These are phyloP conservation scores for Goffeauzyma gilvescens DNA, from an alignment of 768 basidiomycete species.

Conservation along the genomic window DNA sequence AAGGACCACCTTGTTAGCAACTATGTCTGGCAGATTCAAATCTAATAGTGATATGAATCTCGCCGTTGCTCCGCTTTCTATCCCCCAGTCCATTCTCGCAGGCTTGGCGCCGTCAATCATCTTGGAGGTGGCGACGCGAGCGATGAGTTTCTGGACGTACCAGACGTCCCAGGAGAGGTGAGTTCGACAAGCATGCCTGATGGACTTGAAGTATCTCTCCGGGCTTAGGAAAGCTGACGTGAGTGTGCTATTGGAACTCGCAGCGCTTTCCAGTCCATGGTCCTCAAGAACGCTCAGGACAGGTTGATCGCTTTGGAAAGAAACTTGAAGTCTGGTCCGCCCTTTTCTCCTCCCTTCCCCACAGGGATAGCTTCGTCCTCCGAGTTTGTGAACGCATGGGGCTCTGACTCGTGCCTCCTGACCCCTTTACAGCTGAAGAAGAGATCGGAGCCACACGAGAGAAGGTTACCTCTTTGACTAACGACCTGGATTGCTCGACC, in stretches of 20 bases:
- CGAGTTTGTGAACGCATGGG: too few relatives aligned
- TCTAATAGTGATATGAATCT: too few relatives aligned
- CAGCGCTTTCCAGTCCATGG: constrained; percentile 12
- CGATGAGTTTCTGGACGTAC: constrained; percentile 21
- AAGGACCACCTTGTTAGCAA: background rate
- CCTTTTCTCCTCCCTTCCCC: background rate
- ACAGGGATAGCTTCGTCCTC: too few relatives aligned
- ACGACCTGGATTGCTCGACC: background rate
- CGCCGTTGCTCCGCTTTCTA: too few relatives aligned
- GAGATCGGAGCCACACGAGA: too few relatives aligned
- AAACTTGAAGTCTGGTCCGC: constrained; percentile 8
- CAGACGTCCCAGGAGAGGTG: constrained; percentile 19
- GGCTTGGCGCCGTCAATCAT: constrained; percentile 16
- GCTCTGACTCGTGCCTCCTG: too few relatives aligned
- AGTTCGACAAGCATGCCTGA: background rate
- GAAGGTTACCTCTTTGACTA: too few relatives aligned
- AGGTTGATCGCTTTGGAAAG: constrained; percentile 8
- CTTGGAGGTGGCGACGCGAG: constrained; percentile 16
- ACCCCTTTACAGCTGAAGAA: too few relatives aligned
- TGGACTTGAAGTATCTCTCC: background rate
- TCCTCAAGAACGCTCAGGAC: constrained; percentile 12
- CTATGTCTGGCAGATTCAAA: too few relatives aligned
- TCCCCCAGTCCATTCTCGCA: constrained; percentile 17
- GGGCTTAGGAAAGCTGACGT: background rate
- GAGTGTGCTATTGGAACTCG: too few relatives aligned